A percentile compares a stretch with the other conserved stretches of the same genome.
These are phyloP conservation scores for Ambrosia trifida DNA, from an alignment of 129 eudicot genomes.

Conservation along the genomic window DNA sequence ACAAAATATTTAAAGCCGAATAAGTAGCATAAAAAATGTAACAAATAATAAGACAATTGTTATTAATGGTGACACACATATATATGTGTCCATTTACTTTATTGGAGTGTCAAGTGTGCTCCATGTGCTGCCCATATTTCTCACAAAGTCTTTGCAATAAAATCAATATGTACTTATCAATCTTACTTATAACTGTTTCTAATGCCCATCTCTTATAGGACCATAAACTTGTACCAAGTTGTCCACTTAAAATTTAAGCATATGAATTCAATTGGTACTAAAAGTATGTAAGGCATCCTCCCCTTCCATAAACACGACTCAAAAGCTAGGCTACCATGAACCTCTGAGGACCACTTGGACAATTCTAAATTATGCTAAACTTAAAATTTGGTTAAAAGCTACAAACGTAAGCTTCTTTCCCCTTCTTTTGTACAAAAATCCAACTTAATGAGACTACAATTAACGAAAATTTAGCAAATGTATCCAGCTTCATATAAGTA, in stretches of 20 bases:
- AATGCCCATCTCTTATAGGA: not conserved
- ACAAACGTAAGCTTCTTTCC: not conserved
- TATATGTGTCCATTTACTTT: not conserved
- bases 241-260: not conserved
- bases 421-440: not conserved
- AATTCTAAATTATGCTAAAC: not conserved
- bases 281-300: not conserved
- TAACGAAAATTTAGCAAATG: constrained; percentile 7
- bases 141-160: not conserved
- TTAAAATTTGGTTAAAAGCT: not conserved
- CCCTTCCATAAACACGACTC: not conserved
- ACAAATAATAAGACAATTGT: no score
- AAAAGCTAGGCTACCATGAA: not conserved
- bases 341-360: not conserved
- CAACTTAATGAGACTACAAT: not conserved
- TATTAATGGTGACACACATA: no score
- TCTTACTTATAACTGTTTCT: constrained; percentile 3
- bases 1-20: no score
- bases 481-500: not conserved
- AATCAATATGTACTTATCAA: not conserved
- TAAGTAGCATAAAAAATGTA: no score
- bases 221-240: constrained; percentile 17
- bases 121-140: not conserved
- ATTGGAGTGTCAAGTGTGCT: not conserved
- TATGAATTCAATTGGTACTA: not conserved